Conservation (phyloP, 2,329 filamentous ascomycete species). For the Emericellopsis cladophorae region DNA sequence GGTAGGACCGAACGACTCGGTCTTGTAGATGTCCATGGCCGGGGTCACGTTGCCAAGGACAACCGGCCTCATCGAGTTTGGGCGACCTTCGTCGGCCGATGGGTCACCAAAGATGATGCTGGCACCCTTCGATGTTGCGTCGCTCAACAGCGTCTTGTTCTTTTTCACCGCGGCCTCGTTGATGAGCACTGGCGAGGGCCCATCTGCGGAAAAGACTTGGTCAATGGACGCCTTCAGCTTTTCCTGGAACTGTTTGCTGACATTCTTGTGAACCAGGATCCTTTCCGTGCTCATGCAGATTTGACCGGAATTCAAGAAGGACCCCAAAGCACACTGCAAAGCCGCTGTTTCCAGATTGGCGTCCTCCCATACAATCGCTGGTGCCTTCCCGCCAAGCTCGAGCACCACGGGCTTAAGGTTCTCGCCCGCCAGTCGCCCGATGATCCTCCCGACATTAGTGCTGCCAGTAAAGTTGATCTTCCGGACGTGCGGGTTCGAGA, state of each 20-base stretch:
- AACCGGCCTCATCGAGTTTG: conserved; percentile 44
- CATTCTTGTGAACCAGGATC: conserved; percentile 43
- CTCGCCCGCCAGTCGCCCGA: conserved; percentile 57
- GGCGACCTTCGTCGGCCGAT: conserved; percentile 15
- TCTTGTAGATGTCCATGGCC: conserved; percentile 61
- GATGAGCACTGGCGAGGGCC: conserved; percentile 58
- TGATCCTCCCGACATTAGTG: conserved; percentile 59
- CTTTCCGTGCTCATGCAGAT: conserved; percentile 80
- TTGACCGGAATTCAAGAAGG: conserved; percentile 65
- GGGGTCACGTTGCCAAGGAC: conserved; percentile 50
- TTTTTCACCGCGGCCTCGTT: conserved; percentile 52
- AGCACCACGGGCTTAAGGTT: conserved; percentile 68
- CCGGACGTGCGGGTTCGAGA: conserved; percentile 53
- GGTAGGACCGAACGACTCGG: conserved; percentile 67
- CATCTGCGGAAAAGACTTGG: conserved; percentile 36
- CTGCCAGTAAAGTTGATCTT: conserved; percentile 85
- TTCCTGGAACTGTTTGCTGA: conserved; percentile 32
- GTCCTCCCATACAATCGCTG: conserved; percentile 67
- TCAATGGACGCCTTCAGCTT: conserved; percentile 25
- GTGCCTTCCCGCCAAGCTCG: conserved; percentile 75
- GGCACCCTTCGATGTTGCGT: conserved; percentile 58
- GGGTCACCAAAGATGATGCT: conserved; percentile 27
- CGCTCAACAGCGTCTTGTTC: conserved; percentile 52
- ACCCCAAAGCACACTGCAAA: conserved; percentile 51
- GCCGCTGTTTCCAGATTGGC: conserved; percentile 65